Evolutionary conservation across 2,329 filamentous ascomycete species (phyloP).

Genomic region (Triangularia verruculosa): DNA sequence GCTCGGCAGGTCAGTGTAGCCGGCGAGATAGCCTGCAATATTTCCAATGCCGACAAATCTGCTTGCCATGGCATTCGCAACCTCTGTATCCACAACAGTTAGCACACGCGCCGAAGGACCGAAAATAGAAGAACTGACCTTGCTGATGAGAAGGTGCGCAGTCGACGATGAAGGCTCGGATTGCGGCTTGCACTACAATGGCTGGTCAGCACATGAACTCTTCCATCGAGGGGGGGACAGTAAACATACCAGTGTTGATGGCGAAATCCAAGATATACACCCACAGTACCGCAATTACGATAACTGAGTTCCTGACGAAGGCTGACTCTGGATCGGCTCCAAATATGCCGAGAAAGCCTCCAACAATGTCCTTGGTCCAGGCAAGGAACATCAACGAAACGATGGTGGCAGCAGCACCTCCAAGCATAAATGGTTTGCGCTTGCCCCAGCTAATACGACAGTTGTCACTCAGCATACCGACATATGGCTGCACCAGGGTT

Average conservation of each 20-base stretch:
- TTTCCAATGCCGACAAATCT: conserved; percentile 84
- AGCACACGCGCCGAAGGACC: background rate
- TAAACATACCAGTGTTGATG: conserved; percentile 77
- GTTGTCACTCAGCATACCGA: conserved; percentile 77
- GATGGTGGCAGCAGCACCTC: conserved; percentile 65
- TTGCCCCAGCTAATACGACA: conserved; percentile 73
- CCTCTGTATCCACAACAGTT: conserved; percentile 50
- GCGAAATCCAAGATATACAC: conserved; percentile 91
- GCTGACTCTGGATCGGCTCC: conserved; percentile 64
- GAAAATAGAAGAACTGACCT: conserved; percentile 33
- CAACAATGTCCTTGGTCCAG: conserved; percentile 72
- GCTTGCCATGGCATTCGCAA: conserved; percentile 91
- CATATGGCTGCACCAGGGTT: conserved; percentile 75
- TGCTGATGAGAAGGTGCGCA: conserved; percentile 91
- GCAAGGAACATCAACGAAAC: conserved; percentile 66
- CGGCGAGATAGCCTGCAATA: conserved; percentile 84
- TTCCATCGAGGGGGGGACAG: background rate
- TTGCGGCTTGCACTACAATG: conserved; percentile 73
- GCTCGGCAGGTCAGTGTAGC: conserved; percentile 74
- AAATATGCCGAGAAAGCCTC: conserved; percentile 65
- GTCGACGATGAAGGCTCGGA: conserved; percentile 90
- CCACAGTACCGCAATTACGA: conserved; percentile 77
- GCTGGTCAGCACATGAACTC: conserved; percentile 7
- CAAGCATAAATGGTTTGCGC: conserved; percentile 77
- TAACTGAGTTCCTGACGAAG: conserved; percentile 63